Evolutionary conservation across 345 rosid species (phyloP), one percentile per base, ranked within the genome.

Genomic region (Citrus maxima): DNA sequence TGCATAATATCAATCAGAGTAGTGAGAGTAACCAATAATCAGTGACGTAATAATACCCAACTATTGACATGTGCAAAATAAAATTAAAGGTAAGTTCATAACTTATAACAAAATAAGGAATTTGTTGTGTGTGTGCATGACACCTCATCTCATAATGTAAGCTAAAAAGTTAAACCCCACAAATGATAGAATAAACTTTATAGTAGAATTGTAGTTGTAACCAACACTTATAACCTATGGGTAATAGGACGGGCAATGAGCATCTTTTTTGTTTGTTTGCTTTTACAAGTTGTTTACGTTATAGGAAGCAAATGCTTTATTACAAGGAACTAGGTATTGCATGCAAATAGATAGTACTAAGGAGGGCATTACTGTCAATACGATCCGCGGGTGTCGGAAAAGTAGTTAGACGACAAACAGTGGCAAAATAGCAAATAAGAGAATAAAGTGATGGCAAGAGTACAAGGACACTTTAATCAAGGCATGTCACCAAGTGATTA

Each of bases 401-500:
- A 73, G 58, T 37, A 30, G 62, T 6, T 27, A 35, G 77, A 42
- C 18, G 69, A 54, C 9, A 55, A 3, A 3, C 35, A 38, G 81
- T 84, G 92, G 87, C 82, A 78, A 22, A 70, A 67, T 16, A 18
- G 88, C 67, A 81, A 82, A 40, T 86, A 42, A 0, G 4, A 0
- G 8, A 10, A 10, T 6, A 78, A 83, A 40, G 71, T 3, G 27
- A 77, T 59, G 85, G 85, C 77, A 62, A 67, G 25, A 25, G 49
- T 5, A 51, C 14, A 49, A 54, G 55, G 81, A 79, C 81, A 78
- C 84, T 80, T 79, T 70, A 77, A 86, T 82, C 85, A 73, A 80
- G 89, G 87, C 82, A 35, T 62, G 71, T 54, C 75, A 71, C 74
- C 49, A 27, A 75, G 77, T 82, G 89, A 87, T 79, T 80, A 80